phyloP scores from a whole-genome alignment of 257 asterid genomes.

The Lavandula angustifolia region DNA sequence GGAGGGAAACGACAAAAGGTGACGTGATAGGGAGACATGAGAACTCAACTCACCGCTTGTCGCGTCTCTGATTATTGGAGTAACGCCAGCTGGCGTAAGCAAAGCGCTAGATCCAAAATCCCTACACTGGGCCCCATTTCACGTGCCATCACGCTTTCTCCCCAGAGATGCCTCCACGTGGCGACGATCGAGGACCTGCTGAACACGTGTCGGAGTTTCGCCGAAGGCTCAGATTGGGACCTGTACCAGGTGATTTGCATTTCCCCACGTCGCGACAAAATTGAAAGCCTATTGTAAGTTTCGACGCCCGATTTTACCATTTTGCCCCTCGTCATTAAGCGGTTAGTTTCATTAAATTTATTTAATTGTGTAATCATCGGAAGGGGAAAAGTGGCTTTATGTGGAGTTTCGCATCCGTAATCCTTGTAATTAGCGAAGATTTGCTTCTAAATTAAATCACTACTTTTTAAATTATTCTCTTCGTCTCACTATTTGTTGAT shows the following conservation, averaged over 20 bases:
- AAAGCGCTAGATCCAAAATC: constrained; percentile 39
- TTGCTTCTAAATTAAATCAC: too few relatives aligned
- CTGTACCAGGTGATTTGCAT: constrained; percentile 45
- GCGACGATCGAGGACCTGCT: background rate
- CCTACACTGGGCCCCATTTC: constrained; percentile 42
- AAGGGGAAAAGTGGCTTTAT: background rate
- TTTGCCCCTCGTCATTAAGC: constrained; percentile 26
- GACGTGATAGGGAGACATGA: constrained; percentile 31
- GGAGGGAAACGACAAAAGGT: constrained; percentile 26
- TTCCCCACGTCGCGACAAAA: constrained; percentile 36
- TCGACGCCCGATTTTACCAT: constrained; percentile 28
- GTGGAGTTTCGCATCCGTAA: background rate
- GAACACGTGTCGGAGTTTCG: constrained; percentile 37
- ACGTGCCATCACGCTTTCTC: constrained; percentile 42
- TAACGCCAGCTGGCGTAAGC: constrained; percentile 41
- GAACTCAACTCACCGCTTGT: constrained; percentile 29
- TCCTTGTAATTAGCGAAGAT: too few relatives aligned
- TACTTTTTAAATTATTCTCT: too few relatives aligned
- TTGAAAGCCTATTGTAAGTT: constrained; percentile 24
- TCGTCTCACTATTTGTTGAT: too few relatives aligned
- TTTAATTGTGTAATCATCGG: too few relatives aligned
- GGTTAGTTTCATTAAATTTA: too few relatives aligned
- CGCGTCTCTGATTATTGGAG: constrained; percentile 15
- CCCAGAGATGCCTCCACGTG: constrained; percentile 35
- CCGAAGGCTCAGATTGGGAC: constrained; percentile 39